phyloP scores from a whole-genome alignment of 257 asterid species.

The Cordia subcordata region DNA sequence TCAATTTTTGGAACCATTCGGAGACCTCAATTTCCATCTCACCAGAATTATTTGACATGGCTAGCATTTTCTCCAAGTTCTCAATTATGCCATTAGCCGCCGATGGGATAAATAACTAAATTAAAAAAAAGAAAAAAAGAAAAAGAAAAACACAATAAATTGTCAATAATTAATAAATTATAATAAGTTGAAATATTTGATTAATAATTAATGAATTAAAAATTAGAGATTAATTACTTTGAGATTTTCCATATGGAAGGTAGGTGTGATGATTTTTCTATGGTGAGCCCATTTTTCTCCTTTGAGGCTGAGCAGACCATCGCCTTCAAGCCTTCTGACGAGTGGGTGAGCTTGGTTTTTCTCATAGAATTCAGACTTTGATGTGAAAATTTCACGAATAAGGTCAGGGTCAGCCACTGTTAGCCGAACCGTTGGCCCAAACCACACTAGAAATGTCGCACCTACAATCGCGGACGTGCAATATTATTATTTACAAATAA shows the following conservation, averaged over 20 bases:
- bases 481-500: too few species aligned
- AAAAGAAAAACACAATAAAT: too few species aligned
- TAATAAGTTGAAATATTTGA: background rate
- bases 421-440: conserved; percentile 43
- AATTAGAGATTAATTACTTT: conserved; percentile 36
- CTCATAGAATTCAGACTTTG: conserved; percentile 43
- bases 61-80: conserved; percentile 38
- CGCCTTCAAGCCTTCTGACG: conserved; percentile 43
- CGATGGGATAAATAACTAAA: conserved; percentile 34
- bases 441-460: conserved; percentile 45
- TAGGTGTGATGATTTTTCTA: conserved; percentile 44
- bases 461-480: too few species aligned
- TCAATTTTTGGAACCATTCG: conserved; percentile 36
- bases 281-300: conserved; percentile 53
- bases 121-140: background rate
- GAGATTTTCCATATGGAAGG: conserved; percentile 46
- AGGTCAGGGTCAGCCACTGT: conserved; percentile 48
- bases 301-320: conserved; percentile 41
- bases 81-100: conserved; percentile 37
- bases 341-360: conserved; percentile 44
- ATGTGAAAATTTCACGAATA: conserved; percentile 40
- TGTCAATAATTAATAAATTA: background rate
- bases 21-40: conserved; percentile 46
- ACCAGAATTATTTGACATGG: background rate
- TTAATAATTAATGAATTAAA: background rate